Conservation (phyloP, 1,284 basidiomycete species). For the Inonotus hispidus region DNA sequence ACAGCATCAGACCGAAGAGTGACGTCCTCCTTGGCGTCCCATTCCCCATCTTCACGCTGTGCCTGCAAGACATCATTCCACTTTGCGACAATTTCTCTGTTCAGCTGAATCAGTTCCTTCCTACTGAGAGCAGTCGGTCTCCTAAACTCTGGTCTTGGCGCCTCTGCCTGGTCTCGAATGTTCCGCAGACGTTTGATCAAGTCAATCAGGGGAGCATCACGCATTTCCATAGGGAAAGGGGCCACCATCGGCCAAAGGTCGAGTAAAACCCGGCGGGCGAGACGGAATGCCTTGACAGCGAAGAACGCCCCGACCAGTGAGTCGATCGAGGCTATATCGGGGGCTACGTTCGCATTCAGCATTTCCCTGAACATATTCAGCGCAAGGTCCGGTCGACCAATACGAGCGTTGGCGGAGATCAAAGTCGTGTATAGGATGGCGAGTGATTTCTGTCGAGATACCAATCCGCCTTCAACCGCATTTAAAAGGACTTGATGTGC, state of each 20-base stretch:
- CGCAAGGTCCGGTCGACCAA: slow-evolving; percentile 48
- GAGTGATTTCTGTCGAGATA: slow-evolving; percentile 34
- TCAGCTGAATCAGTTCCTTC: background rate
- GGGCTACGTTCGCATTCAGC: slow-evolving; percentile 52
- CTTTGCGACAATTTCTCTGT: background rate
- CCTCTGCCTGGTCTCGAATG: slow-evolving; percentile 24
- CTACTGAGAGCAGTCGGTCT: background rate
- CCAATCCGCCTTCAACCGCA: slow-evolving; percentile 42
- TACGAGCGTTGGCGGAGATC: slow-evolving; percentile 57
- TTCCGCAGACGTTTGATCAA: slow-evolving; percentile 42
- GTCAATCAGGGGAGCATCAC: slow-evolving; percentile 36
- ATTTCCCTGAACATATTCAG: slow-evolving; percentile 54
- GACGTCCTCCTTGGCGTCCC: background rate
- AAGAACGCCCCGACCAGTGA: slow-evolving; percentile 65
- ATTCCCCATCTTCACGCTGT: background rate
- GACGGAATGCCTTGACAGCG: slow-evolving; percentile 42
- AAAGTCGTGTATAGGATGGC: slow-evolving; percentile 69
- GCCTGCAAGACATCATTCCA: slow-evolving; percentile 8
- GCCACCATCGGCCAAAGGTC: slow-evolving; percentile 60
- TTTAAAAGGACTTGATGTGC: slow-evolving; percentile 49
- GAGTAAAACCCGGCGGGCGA: slow-evolving; percentile 49
- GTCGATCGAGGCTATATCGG: slow-evolving; percentile 63
- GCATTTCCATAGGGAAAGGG: slow-evolving; percentile 47
- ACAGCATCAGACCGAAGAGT: background rate
- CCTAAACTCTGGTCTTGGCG: background rate